Percentiles rank a stretch among this genome's conserved stretches.
Evolutionary conservation across 345 rosid genomes (phyloP).

Genomic region (Aegle marmelos): DNA sequence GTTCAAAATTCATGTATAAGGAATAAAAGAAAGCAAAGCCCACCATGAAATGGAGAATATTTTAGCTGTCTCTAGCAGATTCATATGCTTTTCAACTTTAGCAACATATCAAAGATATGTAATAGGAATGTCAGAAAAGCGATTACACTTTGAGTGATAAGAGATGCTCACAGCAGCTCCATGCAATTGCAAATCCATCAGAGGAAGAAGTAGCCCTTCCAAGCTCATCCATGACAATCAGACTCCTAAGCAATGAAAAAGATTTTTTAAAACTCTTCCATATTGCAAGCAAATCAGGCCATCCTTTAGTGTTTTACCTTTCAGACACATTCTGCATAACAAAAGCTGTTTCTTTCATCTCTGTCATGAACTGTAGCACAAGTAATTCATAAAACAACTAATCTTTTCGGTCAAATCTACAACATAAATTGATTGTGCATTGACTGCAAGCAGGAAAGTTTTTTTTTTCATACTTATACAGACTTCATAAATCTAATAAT

Average conservation of each 20-base stretch:
- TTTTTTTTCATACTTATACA: neutral
- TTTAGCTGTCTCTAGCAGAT: neutral
- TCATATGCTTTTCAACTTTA: neutral
- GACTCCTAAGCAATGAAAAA: slow-evolving; percentile 50
- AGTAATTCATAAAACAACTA: neutral
- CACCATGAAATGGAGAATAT: neutral
- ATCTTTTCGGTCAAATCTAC: neutral
- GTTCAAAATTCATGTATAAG: neutral
- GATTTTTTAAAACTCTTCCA: neutral
- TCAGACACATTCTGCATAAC: slow-evolving; percentile 84
- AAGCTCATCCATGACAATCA: slow-evolving; percentile 91
- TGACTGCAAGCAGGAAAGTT: neutral
- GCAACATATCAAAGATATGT: neutral
- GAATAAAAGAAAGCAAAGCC: neutral
- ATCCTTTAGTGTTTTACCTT: slow-evolving; percentile 44
- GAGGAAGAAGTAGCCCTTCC: slow-evolving; percentile 98
- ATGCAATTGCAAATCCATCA: slow-evolving; percentile 90
- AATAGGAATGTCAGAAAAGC: neutral
- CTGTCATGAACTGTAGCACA: slow-evolving; percentile 88
- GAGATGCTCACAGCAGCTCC: slow-evolving; percentile 97
- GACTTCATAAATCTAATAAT: neutral
- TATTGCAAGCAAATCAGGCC: neutral
- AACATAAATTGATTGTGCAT: neutral
- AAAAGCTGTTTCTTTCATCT: slow-evolving; percentile 98
- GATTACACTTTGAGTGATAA: slow-evolving; percentile 75